These are phyloP conservation scores for Hyaloscypha hepaticicola DNA, from an alignment of 495 filamentous ascomycete species.

Conservation along the genomic window DNA sequence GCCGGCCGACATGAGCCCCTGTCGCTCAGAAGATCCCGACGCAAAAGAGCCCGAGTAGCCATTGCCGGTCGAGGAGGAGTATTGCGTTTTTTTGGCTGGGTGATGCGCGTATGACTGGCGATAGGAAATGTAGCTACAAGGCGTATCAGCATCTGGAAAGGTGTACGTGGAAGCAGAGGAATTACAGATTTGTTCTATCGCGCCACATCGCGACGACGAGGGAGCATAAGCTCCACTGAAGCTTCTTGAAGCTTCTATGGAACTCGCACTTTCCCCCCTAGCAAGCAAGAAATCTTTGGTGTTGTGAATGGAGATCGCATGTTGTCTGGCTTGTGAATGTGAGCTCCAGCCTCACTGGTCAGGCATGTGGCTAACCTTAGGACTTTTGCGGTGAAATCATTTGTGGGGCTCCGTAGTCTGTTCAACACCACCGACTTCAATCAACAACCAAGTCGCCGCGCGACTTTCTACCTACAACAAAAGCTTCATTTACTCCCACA, in stretches of 20 bases:
- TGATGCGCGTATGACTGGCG: constrained; percentile 97
- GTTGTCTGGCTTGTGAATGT: constrained; percentile 13
- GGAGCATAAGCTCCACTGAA: constrained; percentile 4
- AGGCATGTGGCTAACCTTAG: constrained; percentile 5
- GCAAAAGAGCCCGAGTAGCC: constrained; percentile 55
- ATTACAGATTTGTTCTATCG: constrained; percentile 96
- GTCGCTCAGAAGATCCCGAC: constrained; percentile 70
- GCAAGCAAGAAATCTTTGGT: neutral
- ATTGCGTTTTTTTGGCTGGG: constrained; percentile 79
- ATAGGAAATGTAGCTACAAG: constrained; percentile 89
- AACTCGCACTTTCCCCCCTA: neutral
- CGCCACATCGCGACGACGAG: constrained; percentile 42
- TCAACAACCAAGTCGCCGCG: constrained; percentile 4
- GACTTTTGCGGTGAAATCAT: neutral
- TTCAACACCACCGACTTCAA: neutral
- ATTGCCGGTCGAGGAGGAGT: constrained; percentile 59
- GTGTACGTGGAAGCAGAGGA: constrained; percentile 20
- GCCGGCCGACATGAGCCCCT: constrained; percentile 77
- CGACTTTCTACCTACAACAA: constrained; percentile 3
- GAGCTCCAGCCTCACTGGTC: neutral
- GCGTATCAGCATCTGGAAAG: constrained; percentile 18
- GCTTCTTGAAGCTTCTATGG: neutral
- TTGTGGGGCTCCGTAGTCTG: neutral
- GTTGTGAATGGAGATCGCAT: neutral
- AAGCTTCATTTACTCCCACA: neutral